A percentile compares a stretch with the other conserved stretches of the same genome.
phyloP scores from a whole-genome alignment of 805 yeast species.

The Starmerella sirachaensis region DNA sequence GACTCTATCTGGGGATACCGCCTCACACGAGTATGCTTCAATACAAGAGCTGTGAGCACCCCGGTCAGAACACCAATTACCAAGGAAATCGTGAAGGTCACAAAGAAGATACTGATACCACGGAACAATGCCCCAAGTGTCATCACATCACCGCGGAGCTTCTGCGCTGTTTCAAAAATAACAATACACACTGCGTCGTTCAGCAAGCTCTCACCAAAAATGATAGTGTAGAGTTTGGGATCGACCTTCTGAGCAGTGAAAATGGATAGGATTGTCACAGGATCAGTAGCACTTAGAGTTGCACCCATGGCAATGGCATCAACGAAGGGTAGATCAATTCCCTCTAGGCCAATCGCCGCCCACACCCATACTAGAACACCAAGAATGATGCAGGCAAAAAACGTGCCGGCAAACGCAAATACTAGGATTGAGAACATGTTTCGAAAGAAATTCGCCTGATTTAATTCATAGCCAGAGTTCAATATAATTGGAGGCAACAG shows the following conservation, averaged over 20 bases:
- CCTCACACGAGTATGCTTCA: conserved; percentile 86
- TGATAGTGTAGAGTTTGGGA: conserved; percentile 91
- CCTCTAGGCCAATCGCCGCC: conserved; percentile 86
- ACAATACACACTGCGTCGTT: conserved; percentile 98
- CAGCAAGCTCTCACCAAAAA: conserved; percentile 88
- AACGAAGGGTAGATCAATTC: conserved; percentile 80
- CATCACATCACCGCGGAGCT: conserved; percentile 75
- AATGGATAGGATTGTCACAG: conserved; percentile 90
- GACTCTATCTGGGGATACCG: conserved; percentile 96
- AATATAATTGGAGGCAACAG: conserved; percentile 90
- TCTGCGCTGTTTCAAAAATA: conserved; percentile 97
- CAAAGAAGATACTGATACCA: conserved; percentile 84
- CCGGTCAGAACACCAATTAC: conserved; percentile 84
- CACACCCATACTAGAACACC: conserved; percentile 82
- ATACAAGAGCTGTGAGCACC: conserved; percentile 70
- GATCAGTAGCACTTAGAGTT: conserved; percentile 95
- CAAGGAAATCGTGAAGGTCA: conserved; percentile 85
- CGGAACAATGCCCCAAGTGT: conserved; percentile 55
- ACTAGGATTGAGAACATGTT: conserved; percentile 82
- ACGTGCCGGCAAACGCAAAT: conserved; percentile 96
- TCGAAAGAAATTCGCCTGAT: conserved; percentile 87
- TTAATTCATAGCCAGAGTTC: conserved; percentile 92
- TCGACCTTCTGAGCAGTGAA: conserved; percentile 97
- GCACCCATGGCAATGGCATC: conserved; percentile 97
- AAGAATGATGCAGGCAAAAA: conserved; percentile 76